Base-by-base conservation (phyloP, 208 protist species). In the Trypanosoma lewisi region DNA sequence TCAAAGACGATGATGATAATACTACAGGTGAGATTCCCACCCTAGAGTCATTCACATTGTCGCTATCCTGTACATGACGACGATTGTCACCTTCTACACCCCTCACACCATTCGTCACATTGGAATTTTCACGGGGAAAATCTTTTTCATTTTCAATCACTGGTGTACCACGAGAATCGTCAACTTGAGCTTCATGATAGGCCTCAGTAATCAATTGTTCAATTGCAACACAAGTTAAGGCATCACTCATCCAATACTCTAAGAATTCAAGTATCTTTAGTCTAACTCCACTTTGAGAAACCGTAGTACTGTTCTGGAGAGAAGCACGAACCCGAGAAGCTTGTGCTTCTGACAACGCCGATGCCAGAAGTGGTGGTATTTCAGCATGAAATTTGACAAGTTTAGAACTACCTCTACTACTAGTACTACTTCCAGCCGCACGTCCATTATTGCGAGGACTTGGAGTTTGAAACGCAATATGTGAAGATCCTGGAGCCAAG, bases 211-310 rank as follows among this genome's bases (percentile, higher is more conserved):
- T 81, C 9, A 74, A 60, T 12, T 47, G 30, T 23, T 87, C 75
- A 63, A 88, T 66, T 44, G 39, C 42, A 28, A n/a, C 62, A 19
- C 65, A 55, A 21, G 77, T 83, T 37, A 63, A 67, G 19, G 58
- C 51, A 16, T 79, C 70, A 47, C 75, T 73, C 68, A 92, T 80
- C 85, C 85, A 92, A 41, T 79, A 82, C 42, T 85, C 75, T 47
- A 92, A 66, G 1, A 87, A 66, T 58, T 89, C 85, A 33, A 88
- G 69, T 50, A 85, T 63, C 36, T 86, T 87, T 41, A 79, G 63
- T 63, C 80, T 69, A 36, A 77, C 75, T 48, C 49, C 57, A 44
- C 16, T 58, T 44, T 64, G 21, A 8, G 51, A 72, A 37, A 12
- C 14, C 12, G 34, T 36, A 8, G 9, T 60, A 28, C 36, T 33